Conservation (phyloP, 2,329 filamentous ascomycete genomes). For the Zarea fungicola region DNA sequence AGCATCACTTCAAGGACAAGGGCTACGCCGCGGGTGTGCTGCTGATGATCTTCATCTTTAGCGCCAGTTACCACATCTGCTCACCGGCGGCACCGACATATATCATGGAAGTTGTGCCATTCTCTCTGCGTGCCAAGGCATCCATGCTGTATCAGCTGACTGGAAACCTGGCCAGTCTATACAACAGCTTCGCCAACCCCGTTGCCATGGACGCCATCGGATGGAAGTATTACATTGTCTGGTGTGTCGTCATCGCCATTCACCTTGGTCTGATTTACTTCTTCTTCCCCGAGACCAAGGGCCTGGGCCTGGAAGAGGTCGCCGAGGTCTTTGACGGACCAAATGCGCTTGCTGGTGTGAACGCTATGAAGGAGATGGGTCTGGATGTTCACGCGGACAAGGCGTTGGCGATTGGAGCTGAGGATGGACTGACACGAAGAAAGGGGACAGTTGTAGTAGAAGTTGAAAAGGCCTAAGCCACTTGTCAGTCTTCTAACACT, state of each 20-base stretch:
- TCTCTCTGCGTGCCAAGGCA: conserved; percentile 25
- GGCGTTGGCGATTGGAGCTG: too few relatives aligned
- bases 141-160: conserved; percentile 26
- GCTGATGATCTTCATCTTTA: not conserved
- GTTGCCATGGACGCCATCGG: conserved; percentile 35
- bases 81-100: conserved; percentile 39
- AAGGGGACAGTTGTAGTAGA: too few relatives aligned
- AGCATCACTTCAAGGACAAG: not conserved
- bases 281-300: conserved; percentile 18
- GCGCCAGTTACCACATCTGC: conserved; percentile 22
- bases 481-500: too few relatives aligned
- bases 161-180: conserved; percentile 23
- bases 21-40: not conserved
- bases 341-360: too few relatives aligned
- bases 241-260: conserved; percentile 27
- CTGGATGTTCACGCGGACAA: too few relatives aligned
- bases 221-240: conserved; percentile 42
- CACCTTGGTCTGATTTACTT: conserved; percentile 23
- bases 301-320: not conserved
- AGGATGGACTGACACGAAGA: too few relatives aligned
- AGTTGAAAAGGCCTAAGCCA: too few relatives aligned
- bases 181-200: conserved; percentile 40
- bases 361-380: too few relatives aligned
- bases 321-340: not conserved
- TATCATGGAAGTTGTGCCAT: conserved; percentile 38